Base-by-base conservation (phyloP, 1,284 basidiomycete species). In the Lentinus polychrous region DNA sequence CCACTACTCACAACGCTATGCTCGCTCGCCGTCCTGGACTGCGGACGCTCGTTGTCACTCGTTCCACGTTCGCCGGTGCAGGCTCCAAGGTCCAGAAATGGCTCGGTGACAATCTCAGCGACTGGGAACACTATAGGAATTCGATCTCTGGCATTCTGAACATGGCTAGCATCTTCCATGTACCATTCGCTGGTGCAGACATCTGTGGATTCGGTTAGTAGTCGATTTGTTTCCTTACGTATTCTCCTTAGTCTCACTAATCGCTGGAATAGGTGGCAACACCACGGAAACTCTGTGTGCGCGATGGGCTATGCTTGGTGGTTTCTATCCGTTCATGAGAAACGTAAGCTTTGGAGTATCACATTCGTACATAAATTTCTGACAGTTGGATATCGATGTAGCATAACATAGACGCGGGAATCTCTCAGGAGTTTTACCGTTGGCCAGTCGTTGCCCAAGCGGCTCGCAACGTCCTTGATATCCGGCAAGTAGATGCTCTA, bases 291-390 rank as follows among this genome's bases (percentile, higher is more conserved):
- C 67, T 1, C 64, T 85, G 0, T 86, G 82, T 54, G 78, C 80
- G 17, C 67, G 83, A 45, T 86, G 83, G 83, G 80, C 78, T 1
- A 81, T 69, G 68, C 66, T 86, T 8, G 82, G 82, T 2, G 81
- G 79, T 0, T 85, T 86, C 62, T 80, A 81, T 62, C 80, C 82
- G 0, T 86, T 86, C 67, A 84, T 82, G 76, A 72, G 83, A 14
- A 79, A 84, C 55, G 80, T 81, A 49, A 62, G 76, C 17, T 17
- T 8, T 12, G 7, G 20, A 10, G 7, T 43, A 3, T 41, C 27
- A 43, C 11, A 15, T 14, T 31, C 14, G 23, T 15, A 4, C 27
- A 27, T 24, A 14, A 32, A 42, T 20, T 11, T 46, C 14, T 44
- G n/a, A 31, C 3, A 12, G 14, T 36, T 1, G 7, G 18, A 22